Conservation (phyloP, 2,329 filamentous ascomycete genomes). For the Curvularia verruculosa region DNA sequence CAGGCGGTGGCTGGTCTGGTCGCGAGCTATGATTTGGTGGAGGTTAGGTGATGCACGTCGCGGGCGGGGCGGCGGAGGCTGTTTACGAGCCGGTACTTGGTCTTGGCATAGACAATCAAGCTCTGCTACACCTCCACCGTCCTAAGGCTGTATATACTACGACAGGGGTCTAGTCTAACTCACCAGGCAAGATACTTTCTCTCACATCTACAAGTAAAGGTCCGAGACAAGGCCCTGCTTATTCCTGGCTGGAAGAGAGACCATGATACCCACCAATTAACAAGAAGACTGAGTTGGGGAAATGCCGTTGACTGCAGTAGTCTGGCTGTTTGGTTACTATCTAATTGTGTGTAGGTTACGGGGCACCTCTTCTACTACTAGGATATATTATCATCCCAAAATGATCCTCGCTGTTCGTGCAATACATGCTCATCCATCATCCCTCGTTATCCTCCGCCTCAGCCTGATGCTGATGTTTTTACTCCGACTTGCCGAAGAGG, state of each 20-base stretch:
- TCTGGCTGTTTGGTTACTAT: constrained; percentile 43
- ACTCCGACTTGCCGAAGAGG: constrained; percentile 66
- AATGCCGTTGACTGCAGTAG: constrained; percentile 28
- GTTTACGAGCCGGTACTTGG: constrained; percentile 11
- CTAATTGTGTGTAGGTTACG: constrained; percentile 46
- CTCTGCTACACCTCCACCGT: constrained; percentile 11
- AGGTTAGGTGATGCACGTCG: constrained; percentile 19
- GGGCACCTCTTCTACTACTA: constrained; percentile 36
- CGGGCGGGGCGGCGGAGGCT: constrained; percentile 20
- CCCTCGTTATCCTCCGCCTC: constrained; percentile 19
- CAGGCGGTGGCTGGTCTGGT: constrained; percentile 29
- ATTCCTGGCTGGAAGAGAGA: background rate
- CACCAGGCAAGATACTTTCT: background rate
- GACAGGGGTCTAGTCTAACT: constrained; percentile 6
- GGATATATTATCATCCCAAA: constrained; percentile 37
- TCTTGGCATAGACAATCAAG: constrained; percentile 24
- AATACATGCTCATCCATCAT: constrained; percentile 22
- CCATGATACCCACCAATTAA: background rate
- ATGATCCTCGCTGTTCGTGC: constrained; percentile 38
- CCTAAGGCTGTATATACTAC: constrained; percentile 1
- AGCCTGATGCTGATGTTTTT: constrained; percentile 40
- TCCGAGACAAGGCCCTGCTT: background rate
- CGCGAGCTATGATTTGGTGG: constrained; percentile 31
- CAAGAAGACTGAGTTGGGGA: constrained; percentile 7
- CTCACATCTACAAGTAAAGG: background rate